phyloP scores from a whole-genome alignment of 176 grass and related monocot species.

The Paspalum notatum region DNA sequence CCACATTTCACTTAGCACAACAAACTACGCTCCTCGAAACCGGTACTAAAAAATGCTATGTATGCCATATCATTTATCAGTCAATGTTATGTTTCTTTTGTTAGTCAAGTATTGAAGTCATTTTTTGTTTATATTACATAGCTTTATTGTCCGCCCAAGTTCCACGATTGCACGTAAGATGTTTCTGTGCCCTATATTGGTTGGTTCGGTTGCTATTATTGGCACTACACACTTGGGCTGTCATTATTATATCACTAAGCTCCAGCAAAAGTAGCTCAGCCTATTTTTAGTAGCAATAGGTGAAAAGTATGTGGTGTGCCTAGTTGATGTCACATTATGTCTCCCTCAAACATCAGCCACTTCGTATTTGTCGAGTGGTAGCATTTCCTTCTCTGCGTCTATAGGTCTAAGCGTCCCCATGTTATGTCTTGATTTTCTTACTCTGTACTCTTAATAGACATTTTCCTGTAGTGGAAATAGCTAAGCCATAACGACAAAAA shows the following conservation, averaged over 20 bases:
- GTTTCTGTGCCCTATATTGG: background rate
- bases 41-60: background rate
- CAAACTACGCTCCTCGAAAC: background rate
- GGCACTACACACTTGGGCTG: background rate
- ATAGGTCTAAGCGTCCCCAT: too few relatives aligned
- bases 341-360: background rate
- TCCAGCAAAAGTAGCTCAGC: background rate
- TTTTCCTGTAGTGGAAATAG: conserved; percentile 1
- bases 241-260: background rate
- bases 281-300: background rate
- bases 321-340: background rate
- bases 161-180: conserved; percentile 10
- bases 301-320: background rate
- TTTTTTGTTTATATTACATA: background rate
- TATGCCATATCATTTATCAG: background rate
- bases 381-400: too few relatives aligned
- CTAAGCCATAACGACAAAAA: background rate
- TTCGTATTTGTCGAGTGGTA: too few relatives aligned
- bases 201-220: background rate
- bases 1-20: background rate
- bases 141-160: background rate
- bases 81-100: background rate
- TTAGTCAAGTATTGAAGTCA: background rate
- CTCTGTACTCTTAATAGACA: background rate
- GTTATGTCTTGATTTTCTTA: background rate